Conservation (phyloP, 2,329 filamentous ascomycete genomes). For the Talaromyces sp. region DNA sequence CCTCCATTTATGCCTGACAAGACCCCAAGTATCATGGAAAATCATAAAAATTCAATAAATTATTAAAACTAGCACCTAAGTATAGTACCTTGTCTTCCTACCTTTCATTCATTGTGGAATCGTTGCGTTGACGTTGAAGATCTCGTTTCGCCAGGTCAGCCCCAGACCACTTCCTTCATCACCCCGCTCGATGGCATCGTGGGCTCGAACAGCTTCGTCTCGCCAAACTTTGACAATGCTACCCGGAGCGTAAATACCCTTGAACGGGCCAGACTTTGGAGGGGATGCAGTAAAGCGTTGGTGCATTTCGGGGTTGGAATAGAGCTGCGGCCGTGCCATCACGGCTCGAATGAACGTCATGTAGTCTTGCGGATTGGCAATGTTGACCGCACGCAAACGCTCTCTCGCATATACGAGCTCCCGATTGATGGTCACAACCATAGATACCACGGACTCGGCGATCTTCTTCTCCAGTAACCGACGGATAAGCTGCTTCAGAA, state of each 20-base stretch:
- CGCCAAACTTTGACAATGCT: slow-evolving; percentile 89
- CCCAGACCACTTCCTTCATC: slow-evolving; percentile 55
- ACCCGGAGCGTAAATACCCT: slow-evolving; percentile 79
- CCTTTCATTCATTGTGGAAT: neutral
- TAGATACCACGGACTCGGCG: slow-evolving; percentile 64
- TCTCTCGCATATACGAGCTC: slow-evolving; percentile 85
- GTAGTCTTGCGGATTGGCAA: slow-evolving; percentile 74
- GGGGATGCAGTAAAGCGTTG: slow-evolving; percentile 65
- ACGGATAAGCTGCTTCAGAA: slow-evolving; percentile 75
- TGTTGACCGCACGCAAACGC: slow-evolving; percentile 76
- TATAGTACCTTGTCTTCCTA: neutral
- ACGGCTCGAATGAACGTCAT: slow-evolving; percentile 80
- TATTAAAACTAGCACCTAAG: neutral
- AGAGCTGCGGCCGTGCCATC: slow-evolving; percentile 67
- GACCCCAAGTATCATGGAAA: too few species aligned
- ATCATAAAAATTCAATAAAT: too few species aligned
- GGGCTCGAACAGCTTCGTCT: slow-evolving; percentile 65
- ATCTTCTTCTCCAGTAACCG: slow-evolving; percentile 76
- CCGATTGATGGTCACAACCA: slow-evolving; percentile 70
- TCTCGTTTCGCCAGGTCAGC: slow-evolving; percentile 67
- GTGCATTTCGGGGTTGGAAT: slow-evolving; percentile 71
- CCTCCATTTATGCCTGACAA: too few species aligned
- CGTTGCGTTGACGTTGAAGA: slow-evolving; percentile 54
- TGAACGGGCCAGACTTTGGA: slow-evolving; percentile 64
- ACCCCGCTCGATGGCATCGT: slow-evolving; percentile 64